A percentile compares a stretch with the other conserved stretches of the same genome.
Evolutionary conservation across 495 filamentous ascomycete genomes (phyloP).

Genomic region (Delitschia confertaspora): DNA sequence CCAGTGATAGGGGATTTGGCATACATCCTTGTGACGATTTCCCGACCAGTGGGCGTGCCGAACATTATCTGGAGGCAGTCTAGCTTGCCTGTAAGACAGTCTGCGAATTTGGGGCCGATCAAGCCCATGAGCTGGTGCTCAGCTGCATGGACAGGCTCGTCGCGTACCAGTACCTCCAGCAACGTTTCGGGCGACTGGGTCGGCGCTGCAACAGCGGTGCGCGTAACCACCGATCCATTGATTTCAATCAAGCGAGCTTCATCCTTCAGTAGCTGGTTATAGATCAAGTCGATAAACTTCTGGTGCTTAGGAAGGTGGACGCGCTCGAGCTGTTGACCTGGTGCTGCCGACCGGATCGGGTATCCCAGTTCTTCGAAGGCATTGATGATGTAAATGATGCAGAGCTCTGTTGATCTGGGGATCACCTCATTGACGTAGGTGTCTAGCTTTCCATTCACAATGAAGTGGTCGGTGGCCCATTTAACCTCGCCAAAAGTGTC

Average conservation of each 20-base stretch:
- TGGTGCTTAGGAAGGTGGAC: neutral
- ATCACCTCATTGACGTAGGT: too few relatives aligned
- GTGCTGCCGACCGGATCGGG: neutral
- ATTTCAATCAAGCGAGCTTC: neutral
- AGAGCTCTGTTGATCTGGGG: too few relatives aligned
- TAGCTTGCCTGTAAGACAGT: conserved; percentile 3
- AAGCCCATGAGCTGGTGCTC: conserved; percentile 1
- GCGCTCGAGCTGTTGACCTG: neutral
- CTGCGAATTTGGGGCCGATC: conserved; percentile 7
- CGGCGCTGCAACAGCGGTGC: conserved; percentile 1
- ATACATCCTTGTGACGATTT: conserved; percentile 7
- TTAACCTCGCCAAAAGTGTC: conserved; percentile 1
- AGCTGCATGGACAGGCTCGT: conserved; percentile 6
- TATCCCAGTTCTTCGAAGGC: conserved; percentile 13
- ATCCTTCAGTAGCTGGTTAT: conserved; percentile 6
- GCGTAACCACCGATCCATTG: neutral
- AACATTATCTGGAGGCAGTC: neutral
- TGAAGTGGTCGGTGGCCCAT: neutral
- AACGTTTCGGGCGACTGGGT: neutral
- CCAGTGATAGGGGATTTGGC: neutral
- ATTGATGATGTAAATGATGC: conserved; percentile 1
- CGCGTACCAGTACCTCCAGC: neutral
- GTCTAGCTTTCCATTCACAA: too few relatives aligned
- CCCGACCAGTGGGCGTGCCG: neutral
- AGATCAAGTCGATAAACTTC: conserved; percentile 5